Conservation (phyloP, 306 rosid species). For the Cercis canadensis region DNA sequence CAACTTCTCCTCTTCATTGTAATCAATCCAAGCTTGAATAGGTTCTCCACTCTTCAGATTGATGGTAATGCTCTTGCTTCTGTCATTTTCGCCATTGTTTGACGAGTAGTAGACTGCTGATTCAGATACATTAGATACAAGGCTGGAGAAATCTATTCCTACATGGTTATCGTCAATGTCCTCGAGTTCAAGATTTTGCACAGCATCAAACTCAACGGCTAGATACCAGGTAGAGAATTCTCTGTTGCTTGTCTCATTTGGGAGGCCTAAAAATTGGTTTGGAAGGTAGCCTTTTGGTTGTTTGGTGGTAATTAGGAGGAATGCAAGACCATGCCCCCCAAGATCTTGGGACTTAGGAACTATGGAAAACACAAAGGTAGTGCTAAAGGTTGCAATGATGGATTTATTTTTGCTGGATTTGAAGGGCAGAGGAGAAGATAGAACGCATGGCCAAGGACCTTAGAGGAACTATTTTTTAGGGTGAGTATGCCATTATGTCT, state of each 20-base stretch:
- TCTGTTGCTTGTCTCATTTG: constrained; percentile 30
- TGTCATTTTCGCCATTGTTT: background rate
- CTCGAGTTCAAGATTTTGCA: constrained; percentile 32
- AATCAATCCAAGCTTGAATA: constrained; percentile 42
- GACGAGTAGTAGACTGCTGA: constrained; percentile 27
- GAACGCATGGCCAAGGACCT: constrained; percentile 42
- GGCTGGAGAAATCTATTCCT: constrained; percentile 34
- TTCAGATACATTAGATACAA: constrained; percentile 31
- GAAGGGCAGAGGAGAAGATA: constrained; percentile 36
- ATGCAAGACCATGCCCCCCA: constrained; percentile 43
- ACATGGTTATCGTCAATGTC: constrained; percentile 48
- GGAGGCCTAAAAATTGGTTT: constrained; percentile 43
- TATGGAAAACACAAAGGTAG: constrained; percentile 40
- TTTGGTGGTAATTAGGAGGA: constrained; percentile 28
- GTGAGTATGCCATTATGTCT: constrained; percentile 36
- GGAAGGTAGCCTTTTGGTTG: constrained; percentile 32
- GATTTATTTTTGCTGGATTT: constrained; percentile 19
- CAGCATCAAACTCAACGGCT: constrained; percentile 40
- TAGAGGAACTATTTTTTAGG: constrained; percentile 30
- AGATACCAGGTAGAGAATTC: constrained; percentile 21
- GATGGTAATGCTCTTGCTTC: constrained; percentile 10
- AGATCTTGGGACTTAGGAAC: constrained; percentile 39
- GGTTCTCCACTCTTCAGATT: constrained; percentile 33
- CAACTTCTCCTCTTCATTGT: constrained; percentile 33
- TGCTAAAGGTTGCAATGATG: constrained; percentile 34